Conservation (phyloP, 805 yeast genomes). For the Saturnispora halmiae region DNA sequence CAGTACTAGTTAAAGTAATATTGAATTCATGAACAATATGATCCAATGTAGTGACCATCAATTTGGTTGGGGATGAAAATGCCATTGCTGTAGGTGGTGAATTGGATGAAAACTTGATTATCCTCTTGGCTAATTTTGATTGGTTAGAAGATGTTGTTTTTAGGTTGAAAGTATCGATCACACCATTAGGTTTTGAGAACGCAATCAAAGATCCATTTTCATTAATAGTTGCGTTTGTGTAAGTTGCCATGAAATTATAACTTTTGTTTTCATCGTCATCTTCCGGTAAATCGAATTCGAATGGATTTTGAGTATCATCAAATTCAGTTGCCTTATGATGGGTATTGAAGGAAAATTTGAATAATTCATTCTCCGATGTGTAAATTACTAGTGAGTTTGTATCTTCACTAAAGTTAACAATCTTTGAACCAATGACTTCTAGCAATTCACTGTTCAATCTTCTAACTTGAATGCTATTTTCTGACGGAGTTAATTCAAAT, state of each 20-base stretch:
- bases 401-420: conserved; percentile 35
- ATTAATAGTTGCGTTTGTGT: conserved; percentile 45
- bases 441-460: conserved; percentile 41
- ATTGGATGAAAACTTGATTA: conserved; percentile 51
- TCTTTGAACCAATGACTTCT: conserved; percentile 45
- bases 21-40: conserved; percentile 67
- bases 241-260: conserved; percentile 34
- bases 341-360: conserved; percentile 30
- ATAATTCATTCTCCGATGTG: conserved; percentile 52
- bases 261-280: neutral
- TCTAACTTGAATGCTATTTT: conserved; percentile 34
- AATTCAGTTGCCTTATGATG: conserved; percentile 29
- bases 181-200: conserved; percentile 56
- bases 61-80: conserved; percentile 41
- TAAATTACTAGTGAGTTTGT: conserved; percentile 39
- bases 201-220: conserved; percentile 40
- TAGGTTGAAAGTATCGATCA: conserved; percentile 43
- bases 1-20: conserved; percentile 15
- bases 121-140: conserved; percentile 21
- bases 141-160: conserved; percentile 18
- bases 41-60: conserved; percentile 63
- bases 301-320: conserved; percentile 31
- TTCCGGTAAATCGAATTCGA: conserved; percentile 27
- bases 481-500: conserved; percentile 47
- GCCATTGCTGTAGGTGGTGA: conserved; percentile 45